Conservation (phyloP, 768 basidiomycete species). For the Infundibulicybe gibba region DNA sequence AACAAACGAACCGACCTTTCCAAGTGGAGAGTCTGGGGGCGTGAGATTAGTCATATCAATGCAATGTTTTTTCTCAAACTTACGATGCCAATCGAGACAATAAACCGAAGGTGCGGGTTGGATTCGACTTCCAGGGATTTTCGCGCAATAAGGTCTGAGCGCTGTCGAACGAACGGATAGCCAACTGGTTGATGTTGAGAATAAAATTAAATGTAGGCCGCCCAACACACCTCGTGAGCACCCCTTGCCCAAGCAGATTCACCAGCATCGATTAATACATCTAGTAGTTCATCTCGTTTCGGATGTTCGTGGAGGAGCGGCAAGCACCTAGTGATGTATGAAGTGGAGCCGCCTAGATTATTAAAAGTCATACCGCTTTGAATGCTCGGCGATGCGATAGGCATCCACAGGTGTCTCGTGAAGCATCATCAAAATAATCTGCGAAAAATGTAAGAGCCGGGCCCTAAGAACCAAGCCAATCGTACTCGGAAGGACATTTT, state of each 20-base stretch:
- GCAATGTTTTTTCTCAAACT: slow-evolving; percentile 18
- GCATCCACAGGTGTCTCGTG: slow-evolving; percentile 59
- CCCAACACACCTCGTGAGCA: slow-evolving; percentile 59
- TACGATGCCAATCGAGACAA: slow-evolving; percentile 60
- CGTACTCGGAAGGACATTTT: slow-evolving; percentile 70
- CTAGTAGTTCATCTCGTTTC: slow-evolving; percentile 56
- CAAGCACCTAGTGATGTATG: slow-evolving; percentile 43
- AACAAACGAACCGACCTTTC: slow-evolving; percentile 43
- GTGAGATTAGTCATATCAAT: neutral
- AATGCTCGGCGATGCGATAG: slow-evolving; percentile 69
- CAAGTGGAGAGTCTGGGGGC: slow-evolving; percentile 52
- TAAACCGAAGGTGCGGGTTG: slow-evolving; percentile 45
- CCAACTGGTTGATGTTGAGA: slow-evolving; percentile 35
- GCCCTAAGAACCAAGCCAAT: neutral
- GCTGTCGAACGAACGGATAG: slow-evolving; percentile 57
- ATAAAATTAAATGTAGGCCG: neutral
- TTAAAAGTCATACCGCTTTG: slow-evolving; percentile 42
- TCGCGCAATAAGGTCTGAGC: slow-evolving; percentile 52
- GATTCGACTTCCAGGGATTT: slow-evolving; percentile 50
- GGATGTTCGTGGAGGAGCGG: slow-evolving; percentile 57
- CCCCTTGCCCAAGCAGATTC: slow-evolving; percentile 70
- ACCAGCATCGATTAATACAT: slow-evolving; percentile 63
- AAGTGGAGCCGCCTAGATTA: neutral
- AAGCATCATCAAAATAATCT: slow-evolving; percentile 73
- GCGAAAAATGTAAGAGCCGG: neutral